A percentile compares a stretch with the other conserved stretches of the same genome.
These are phyloP conservation scores for Bruguiera hainesii DNA, from an alignment of 441 rosid species.

Conservation along the genomic window DNA sequence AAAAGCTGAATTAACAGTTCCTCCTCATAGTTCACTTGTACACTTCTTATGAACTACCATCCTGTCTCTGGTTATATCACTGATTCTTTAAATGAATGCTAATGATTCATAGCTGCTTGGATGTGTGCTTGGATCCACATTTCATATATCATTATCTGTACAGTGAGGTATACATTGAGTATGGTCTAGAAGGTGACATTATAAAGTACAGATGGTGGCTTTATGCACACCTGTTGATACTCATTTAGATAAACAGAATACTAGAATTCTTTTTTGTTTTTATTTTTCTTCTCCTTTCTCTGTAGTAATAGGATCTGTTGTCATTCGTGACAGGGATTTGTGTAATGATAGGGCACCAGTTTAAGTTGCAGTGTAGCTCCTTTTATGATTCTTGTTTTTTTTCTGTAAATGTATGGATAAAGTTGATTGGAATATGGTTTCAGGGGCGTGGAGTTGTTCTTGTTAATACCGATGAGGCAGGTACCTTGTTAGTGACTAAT, in stretches of 20 bases:
- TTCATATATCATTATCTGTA: too few relatives aligned
- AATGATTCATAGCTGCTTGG: too few relatives aligned
- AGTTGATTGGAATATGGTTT: constrained; percentile 21
- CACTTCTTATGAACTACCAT: too few relatives aligned
- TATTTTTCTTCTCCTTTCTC: background rate
- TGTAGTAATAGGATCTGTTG: background rate
- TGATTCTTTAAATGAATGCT: too few relatives aligned
- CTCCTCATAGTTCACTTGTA: too few relatives aligned
- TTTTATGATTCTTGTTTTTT: background rate
- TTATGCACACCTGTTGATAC: background rate
- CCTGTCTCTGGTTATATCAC: too few relatives aligned
- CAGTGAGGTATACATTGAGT: too few relatives aligned
- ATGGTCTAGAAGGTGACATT: too few relatives aligned
- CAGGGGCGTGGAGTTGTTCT: constrained; percentile 87
- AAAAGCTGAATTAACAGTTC: too few relatives aligned
- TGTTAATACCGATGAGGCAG: constrained; percentile 77
- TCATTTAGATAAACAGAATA: background rate
- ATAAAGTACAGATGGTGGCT: background rate
- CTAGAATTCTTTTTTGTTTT: background rate
- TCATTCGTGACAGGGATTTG: background rate
- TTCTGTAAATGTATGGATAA: background rate
- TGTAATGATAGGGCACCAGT: background rate
- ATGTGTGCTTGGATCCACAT: too few relatives aligned
- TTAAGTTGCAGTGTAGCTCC: background rate
- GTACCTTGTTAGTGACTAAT: constrained; percentile 81